Base-by-base conservation (phyloP, 352 stramenopile genomes). In the Thalassiosira allenii region DNA sequence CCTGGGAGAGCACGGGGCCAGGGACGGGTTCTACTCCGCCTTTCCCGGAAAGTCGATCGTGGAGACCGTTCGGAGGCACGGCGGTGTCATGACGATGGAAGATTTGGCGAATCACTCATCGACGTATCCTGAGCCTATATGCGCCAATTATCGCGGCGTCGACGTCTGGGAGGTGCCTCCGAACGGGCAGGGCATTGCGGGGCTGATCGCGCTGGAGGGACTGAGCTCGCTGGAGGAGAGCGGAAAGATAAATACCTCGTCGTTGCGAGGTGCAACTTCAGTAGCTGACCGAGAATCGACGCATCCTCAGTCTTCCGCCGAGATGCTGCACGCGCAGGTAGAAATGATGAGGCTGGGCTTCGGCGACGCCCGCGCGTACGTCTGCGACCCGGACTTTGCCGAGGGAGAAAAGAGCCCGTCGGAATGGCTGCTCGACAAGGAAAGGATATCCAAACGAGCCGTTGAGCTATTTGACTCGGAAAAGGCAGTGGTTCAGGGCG, bases 151-250 rank as follows among this genome's bases (percentile, higher is more conserved):
- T 83, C 85, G 89, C 51, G 91, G 92, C 1, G 79, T 97, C 20
- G 86, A 96, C 25, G 83, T 98, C n/a, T 96, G 97, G 83, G 96
- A 98, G 87, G 94, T 98, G 40, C 96, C 96, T 6, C 96, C 97
- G 0, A 98, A 98, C 80, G 96, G 96, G 54, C 96, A 99, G 84
- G 97, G 97, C n/a, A 97, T 99, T 81, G 96, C 96, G 20, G 96
- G 94, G 34, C 85, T 99, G 4, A 91, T 99, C 52, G 96, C 96
- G 51, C 91, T 99, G 29, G 97, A 97, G 54, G 95, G 98, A 53
- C 89, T 99, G 22, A 81, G 88, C 22, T 47, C 85, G 29, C 67
- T 96, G 20, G 88, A 92, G 56, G 47, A 86, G 30, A 40, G 62
- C 11, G 58, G 37, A 72, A 43, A 62, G 22, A 44, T 81, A 43